Evolutionary conservation across 2,329 filamentous ascomycete species (phyloP).

Genomic region (Pseudocercospora eumusae): DNA sequence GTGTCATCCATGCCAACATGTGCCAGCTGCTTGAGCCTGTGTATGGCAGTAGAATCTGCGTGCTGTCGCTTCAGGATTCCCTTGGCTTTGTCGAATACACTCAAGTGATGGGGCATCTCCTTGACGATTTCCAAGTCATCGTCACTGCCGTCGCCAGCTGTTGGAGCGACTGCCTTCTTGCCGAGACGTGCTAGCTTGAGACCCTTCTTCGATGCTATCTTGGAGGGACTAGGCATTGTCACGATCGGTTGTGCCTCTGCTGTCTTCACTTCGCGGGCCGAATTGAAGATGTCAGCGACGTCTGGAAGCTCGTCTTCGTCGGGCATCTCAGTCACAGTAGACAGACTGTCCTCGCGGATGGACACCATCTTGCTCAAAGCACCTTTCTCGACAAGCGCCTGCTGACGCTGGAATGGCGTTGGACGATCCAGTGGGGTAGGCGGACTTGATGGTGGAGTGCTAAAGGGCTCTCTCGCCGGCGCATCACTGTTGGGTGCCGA

Average conservation of each 20-base stretch:
- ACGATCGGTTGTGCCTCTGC: constrained; percentile 3
- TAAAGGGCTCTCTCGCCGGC: constrained; percentile 29
- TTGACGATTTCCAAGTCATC: constrained; percentile 66
- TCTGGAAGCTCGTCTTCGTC: constrained; percentile 35
- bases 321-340: constrained; percentile 31
- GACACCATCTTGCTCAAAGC: constrained; percentile 38
- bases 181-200: constrained; percentile 41
- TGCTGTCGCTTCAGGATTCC: constrained; percentile 25
- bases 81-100: constrained; percentile 44
- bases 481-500: constrained; percentile 38
- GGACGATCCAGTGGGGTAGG: constrained; percentile 44
- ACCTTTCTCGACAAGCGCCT: constrained; percentile 37
- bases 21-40: constrained; percentile 40
- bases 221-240: not conserved
- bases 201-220: constrained; percentile 21
- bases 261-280: constrained; percentile 27
- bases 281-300: constrained; percentile 35
- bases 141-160: constrained; percentile 44
- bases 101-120: constrained; percentile 36
- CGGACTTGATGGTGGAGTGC: constrained; percentile 50
- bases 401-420: constrained; percentile 41
- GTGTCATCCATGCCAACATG: constrained; percentile 40
- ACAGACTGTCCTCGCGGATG: constrained; percentile 36
- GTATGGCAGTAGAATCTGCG: constrained; percentile 38
- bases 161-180: constrained; percentile 29